phyloP scores from a whole-genome alignment of 1,284 basidiomycete genomes.

The Ganoderma boninense region DNA sequence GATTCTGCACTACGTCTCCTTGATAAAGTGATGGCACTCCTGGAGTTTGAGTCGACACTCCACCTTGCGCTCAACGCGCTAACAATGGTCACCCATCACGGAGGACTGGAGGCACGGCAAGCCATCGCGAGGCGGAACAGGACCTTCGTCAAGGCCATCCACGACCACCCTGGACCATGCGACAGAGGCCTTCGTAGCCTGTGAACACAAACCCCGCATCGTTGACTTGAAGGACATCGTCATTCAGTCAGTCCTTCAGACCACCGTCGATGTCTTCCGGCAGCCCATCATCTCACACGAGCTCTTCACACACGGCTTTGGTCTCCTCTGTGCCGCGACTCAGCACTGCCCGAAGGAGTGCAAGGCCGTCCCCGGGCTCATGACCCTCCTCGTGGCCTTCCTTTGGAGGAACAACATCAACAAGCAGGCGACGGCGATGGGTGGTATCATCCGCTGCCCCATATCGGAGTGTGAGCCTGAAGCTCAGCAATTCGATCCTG shows the following conservation, averaged over 20 bases:
- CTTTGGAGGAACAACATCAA: constrained; percentile 59
- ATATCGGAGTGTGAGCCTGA: constrained; percentile 51
- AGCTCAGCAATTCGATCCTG: constrained; percentile 50
- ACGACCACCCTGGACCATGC: constrained; percentile 61
- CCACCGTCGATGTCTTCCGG: constrained; percentile 40
- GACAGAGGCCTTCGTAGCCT: constrained; percentile 49
- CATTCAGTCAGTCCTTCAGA: constrained; percentile 15
- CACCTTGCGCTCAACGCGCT: constrained; percentile 61
- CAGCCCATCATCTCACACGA: constrained; percentile 47
- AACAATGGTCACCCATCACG: constrained; percentile 65
- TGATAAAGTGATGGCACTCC: constrained; percentile 57
- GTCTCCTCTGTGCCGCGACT: constrained; percentile 51
- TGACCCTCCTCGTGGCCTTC: constrained; percentile 60
- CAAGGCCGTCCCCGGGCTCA: constrained; percentile 48
- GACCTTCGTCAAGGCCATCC: constrained; percentile 51
- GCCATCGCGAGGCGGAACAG: constrained; percentile 56
- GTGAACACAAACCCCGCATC: constrained; percentile 45
- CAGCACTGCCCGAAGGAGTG: constrained; percentile 53
- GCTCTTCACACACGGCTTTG: constrained; percentile 57
- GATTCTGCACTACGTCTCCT: constrained; percentile 53
- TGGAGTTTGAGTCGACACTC: constrained; percentile 53
- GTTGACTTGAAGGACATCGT: constrained; percentile 39
- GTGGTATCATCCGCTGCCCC: constrained; percentile 58
- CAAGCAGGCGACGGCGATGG: constrained; percentile 53
- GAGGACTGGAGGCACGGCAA: constrained; percentile 53